Percentiles rank a stretch among this genome's conserved stretches.
Conservation (phyloP, 2,329 filamentous ascomycete genomes). For the Amesomyces nigricolor region DNA sequence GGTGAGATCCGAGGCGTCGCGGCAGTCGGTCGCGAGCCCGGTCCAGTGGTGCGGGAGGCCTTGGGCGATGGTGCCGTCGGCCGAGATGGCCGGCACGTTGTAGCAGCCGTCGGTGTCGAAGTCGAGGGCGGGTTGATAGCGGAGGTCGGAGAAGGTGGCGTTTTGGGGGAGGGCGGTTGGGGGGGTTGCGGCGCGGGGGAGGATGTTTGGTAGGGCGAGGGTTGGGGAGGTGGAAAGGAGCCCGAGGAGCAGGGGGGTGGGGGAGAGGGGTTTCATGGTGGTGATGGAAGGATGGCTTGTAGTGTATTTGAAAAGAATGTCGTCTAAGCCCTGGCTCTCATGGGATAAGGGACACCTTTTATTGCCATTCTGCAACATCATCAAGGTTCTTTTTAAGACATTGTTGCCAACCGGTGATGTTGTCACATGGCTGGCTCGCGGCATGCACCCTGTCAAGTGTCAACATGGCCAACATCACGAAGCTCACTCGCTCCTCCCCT, state of each 20-base stretch:
- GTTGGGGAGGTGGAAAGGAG: neutral
- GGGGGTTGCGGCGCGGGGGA: constrained; percentile 15
- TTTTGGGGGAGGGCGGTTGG: constrained; percentile 29
- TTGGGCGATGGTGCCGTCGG: constrained; percentile 30
- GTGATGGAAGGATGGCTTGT: neutral
- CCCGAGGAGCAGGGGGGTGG: neutral
- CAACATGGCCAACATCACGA: neutral
- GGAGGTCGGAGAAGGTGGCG: constrained; percentile 32
- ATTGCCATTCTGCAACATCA: too few species aligned
- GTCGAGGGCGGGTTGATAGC: constrained; percentile 36
- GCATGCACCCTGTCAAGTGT: too few species aligned
- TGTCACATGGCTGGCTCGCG: constrained; percentile 1
- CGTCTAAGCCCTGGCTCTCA: too few species aligned
- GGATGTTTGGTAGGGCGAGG: neutral
- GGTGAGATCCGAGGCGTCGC: constrained; percentile 25
- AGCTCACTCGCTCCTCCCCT: neutral
- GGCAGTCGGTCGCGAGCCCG: constrained; percentile 23
- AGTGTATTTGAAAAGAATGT: neutral
- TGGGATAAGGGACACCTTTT: too few species aligned
- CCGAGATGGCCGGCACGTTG: constrained; percentile 42
- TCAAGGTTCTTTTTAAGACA: too few species aligned
- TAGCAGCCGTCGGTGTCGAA: constrained; percentile 40
- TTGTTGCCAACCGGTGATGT: neutral
- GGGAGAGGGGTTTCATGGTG: constrained; percentile 4
- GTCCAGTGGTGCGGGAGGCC: constrained; percentile 26